Percentiles rank a stretch among this genome's conserved stretches.
These are phyloP conservation scores for Pythium coloratum DNA, from an alignment of 352 stramenopile species.

Conservation along the genomic window DNA sequence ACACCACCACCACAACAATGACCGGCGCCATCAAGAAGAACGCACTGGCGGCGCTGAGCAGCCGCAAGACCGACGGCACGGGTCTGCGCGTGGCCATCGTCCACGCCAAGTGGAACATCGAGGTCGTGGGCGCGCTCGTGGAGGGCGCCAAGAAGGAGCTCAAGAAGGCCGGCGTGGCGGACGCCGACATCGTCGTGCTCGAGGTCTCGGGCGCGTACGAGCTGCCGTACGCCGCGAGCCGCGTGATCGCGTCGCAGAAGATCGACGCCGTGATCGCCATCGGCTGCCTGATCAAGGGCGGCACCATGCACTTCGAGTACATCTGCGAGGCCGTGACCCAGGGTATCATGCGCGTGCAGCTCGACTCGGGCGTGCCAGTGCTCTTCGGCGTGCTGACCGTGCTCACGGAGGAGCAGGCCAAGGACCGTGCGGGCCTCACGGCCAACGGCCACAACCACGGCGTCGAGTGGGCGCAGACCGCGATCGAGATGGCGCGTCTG, in stretches of 20 bases:
- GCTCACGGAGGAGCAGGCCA: slow-evolving; percentile 95
- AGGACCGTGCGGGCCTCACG: slow-evolving; percentile 84
- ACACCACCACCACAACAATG: slow-evolving; percentile 7
- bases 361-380: slow-evolving; percentile 88
- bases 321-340: slow-evolving; percentile 96
- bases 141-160: slow-evolving; percentile 65
- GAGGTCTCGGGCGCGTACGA: slow-evolving; percentile 96
- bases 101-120: slow-evolving; percentile 84
- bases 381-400: slow-evolving; percentile 96
- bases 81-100: slow-evolving; percentile 82
- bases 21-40: slow-evolving; percentile 73
- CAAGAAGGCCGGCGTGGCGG: slow-evolving; percentile 51
- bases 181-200: slow-evolving; percentile 67
- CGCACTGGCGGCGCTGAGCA: slow-evolving; percentile 65
- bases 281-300: slow-evolving; percentile 95
- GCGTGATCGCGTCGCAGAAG: slow-evolving; percentile 88
- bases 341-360: slow-evolving; percentile 96
- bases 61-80: slow-evolving; percentile 72
- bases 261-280: slow-evolving; percentile 97
- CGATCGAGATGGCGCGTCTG: slow-evolving; percentile 95
- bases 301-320: slow-evolving; percentile 99
- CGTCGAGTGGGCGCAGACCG: slow-evolving; percentile 95
- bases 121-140: slow-evolving; percentile 77
- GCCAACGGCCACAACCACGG: slow-evolving; percentile 94
- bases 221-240: slow-evolving; percentile 94